Base-by-base conservation (phyloP, 1,284 basidiomycete species). In the Tilletia setariae region DNA sequence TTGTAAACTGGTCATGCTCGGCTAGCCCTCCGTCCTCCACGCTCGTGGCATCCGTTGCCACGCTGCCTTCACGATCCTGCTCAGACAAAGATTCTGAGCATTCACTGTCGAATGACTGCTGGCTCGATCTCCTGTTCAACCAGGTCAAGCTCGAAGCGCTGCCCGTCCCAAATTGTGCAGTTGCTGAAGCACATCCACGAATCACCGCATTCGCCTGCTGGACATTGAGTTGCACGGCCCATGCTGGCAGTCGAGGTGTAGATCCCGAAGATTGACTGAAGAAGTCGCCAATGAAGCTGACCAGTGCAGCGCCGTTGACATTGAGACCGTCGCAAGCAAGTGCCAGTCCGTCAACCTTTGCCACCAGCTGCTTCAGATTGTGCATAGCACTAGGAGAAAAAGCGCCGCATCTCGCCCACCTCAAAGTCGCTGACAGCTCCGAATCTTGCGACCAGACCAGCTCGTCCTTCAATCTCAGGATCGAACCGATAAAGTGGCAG, bases 401-500 rank as follows among this genome's bases (percentile, higher is more conserved):
- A 40, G 35, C 35, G 35, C 35, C 35, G n/a, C n/a, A 40, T 40
- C 35, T n/a, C 35, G 35, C 35, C 35, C 35, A 40, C 6, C 6
- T 40, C 35, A 40, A 40, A 11, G 35, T 40, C 35, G 35, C 35
- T 40, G 11, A 40, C 35, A 40, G 35, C 35, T 40, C 35, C 35
- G 35, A 40, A 11, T 40, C 35, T 40, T 11, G 35, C 35, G 35
- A 40, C 35, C 35, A 40, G 35, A 40, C 11, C 35, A 40, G 11
- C 35, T 40, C 35, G 35, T 40, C 35, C 35, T 40, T 40, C 35
- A 11, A 46, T 42, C 64, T 61, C 68, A 69, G 44, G 42, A 69
- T 61, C 61, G 66, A 61, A 8, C 68, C 68, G n/a, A 66, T 53
- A 53, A 70, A 70, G 16, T 56, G 56, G 61, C 68, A 66, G 56